Evolutionary conservation across 257 asterid genomes (phyloP).

Genomic region (Solanum tarijense): DNA sequence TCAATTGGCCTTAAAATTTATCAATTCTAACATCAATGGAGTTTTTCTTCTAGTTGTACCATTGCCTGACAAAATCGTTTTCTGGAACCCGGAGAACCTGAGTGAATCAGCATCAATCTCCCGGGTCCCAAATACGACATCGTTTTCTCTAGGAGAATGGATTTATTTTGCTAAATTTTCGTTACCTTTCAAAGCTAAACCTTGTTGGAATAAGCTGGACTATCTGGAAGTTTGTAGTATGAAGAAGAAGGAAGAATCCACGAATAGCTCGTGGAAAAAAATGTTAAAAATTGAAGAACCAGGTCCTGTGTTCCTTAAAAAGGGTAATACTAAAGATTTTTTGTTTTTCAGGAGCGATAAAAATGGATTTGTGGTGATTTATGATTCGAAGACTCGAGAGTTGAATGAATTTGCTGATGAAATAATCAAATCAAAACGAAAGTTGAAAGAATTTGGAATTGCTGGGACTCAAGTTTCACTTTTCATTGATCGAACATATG

Average conservation of each 20-base stretch:
- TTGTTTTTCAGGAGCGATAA: not conserved
- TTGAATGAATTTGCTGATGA: not conserved
- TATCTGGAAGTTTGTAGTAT: not conserved
- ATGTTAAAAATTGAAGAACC: not conserved
- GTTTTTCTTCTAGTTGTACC: not conserved
- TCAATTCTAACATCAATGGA: not conserved
- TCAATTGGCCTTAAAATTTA: not conserved
- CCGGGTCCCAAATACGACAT: too few relatives aligned
- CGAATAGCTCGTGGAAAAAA: not conserved
- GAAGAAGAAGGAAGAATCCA: not conserved
- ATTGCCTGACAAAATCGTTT: not conserved
- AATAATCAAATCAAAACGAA: not conserved
- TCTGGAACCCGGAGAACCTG: not conserved
- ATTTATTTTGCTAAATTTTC: not conserved
- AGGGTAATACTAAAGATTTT: not conserved
- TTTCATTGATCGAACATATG: not conserved
- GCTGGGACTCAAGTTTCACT: not conserved
- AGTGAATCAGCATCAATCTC: not conserved
- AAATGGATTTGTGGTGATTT: not conserved
- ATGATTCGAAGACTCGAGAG: not conserved
- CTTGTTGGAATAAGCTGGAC: not conserved
- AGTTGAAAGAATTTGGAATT: not conserved
- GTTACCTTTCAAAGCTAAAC: not conserved
- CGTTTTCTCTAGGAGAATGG: not conserved
- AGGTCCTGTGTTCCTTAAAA: not conserved